Conservation (phyloP, 164 flowering plant species). For the Piper longum region DNA sequence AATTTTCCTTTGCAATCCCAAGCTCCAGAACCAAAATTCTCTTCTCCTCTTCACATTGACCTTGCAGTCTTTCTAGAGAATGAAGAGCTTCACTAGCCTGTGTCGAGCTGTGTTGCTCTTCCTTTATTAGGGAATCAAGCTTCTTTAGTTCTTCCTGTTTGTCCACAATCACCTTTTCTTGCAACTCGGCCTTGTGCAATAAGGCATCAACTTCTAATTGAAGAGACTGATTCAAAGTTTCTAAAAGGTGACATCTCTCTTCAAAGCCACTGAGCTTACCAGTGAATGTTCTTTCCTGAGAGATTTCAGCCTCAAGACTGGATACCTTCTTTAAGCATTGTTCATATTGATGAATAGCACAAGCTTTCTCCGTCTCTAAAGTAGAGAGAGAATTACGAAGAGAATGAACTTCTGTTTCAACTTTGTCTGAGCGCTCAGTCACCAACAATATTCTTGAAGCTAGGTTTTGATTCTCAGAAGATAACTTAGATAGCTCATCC, state of each 20-base stretch:
- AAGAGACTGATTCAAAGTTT: conserved; percentile 46
- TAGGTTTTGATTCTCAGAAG: conserved; percentile 2
- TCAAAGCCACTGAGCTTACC: conserved; percentile 41
- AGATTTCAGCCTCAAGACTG: conserved; percentile 42
- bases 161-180: conserved; percentile 48
- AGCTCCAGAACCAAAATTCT: conserved; percentile 47
- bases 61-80: conserved; percentile 41
- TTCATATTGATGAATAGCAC: conserved; percentile 34
- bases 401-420: conserved; percentile 1
- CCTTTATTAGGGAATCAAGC: conserved; percentile 32
- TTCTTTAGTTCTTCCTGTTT: conserved; percentile 56
- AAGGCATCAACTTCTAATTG: conserved; percentile 40
- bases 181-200: conserved; percentile 31
- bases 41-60: conserved; percentile 65
- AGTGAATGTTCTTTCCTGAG: conserved; percentile 36
- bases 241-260: conserved; percentile 36
- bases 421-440: neutral
- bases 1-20: conserved; percentile 37
- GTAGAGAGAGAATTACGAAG: neutral
- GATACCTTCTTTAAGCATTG: conserved; percentile 40
- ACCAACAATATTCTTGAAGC: neutral
- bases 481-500: conserved; percentile 3
- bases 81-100: conserved; percentile 47
- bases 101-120: conserved; percentile 37
- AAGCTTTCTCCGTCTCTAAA: conserved; percentile 34